A percentile compares a stretch with the other conserved stretches of the same genome.
Conservation (phyloP, 352 stramenopile genomes). For the Plasmopara muralis region DNA sequence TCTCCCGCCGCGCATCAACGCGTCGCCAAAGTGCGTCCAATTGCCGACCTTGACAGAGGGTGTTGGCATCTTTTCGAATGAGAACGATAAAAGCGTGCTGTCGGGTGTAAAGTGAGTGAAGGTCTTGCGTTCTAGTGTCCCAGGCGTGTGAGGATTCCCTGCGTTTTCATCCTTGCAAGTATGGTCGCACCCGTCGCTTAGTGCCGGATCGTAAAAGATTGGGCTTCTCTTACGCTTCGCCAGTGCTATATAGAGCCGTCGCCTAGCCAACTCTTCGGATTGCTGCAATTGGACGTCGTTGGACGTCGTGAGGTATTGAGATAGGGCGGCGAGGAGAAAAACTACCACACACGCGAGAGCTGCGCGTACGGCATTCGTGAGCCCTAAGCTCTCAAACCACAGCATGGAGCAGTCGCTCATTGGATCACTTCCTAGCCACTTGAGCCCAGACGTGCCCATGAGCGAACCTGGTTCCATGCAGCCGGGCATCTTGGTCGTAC, state of each 20-base stretch:
- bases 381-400: slow-evolving; percentile 44
- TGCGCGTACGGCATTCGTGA: slow-evolving; percentile 41
- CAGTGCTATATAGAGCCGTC: slow-evolving; percentile 6
- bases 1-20: slow-evolving; percentile 48
- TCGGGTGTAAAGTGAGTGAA: slow-evolving; percentile 14
- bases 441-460: slow-evolving; percentile 57
- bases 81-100: background rate
- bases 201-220: slow-evolving; percentile 30
- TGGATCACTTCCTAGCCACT: slow-evolving; percentile 35
- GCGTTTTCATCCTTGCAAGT: slow-evolving; percentile 7
- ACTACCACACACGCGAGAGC: slow-evolving; percentile 38
- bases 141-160: slow-evolving; percentile 9
- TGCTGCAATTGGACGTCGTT: slow-evolving; percentile 39
- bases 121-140: slow-evolving; percentile 8
- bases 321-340: slow-evolving; percentile 47
- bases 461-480: slow-evolving; percentile 54
- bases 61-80: slow-evolving; percentile 1
- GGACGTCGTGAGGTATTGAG: slow-evolving; percentile 48
- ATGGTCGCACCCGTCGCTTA: slow-evolving; percentile 13
- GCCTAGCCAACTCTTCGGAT: slow-evolving; percentile 35
- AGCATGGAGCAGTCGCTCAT: slow-evolving; percentile 61
- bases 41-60: slow-evolving; percentile 40
- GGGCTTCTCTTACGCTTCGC: background rate
- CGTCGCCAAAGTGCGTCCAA: slow-evolving; percentile 51
- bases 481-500: no score